phyloP scores from a whole-genome alignment of 2,329 filamentous ascomycete genomes.

The Hypoxylon sp. region DNA sequence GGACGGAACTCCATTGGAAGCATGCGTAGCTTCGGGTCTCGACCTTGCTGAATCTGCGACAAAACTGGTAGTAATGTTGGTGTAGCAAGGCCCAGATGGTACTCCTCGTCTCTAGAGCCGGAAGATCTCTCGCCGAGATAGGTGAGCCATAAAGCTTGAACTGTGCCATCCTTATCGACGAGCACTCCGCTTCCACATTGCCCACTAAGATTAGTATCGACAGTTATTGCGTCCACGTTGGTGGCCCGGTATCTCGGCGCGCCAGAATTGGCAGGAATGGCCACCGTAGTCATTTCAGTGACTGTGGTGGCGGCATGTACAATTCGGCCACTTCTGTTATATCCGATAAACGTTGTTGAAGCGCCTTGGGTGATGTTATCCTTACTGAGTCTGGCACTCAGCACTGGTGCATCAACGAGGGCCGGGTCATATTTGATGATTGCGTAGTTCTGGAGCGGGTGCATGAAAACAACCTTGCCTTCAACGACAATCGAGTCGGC shows the following conservation, averaged over 20 bases:
- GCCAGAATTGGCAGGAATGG: slow-evolving; percentile 91
- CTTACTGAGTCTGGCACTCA: slow-evolving; percentile 85
- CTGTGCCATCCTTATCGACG: slow-evolving; percentile 87
- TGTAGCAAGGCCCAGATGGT: slow-evolving; percentile 91
- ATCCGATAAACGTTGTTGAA: slow-evolving; percentile 96
- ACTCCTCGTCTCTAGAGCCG: slow-evolving; percentile 91
- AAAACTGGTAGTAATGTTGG: slow-evolving; percentile 91
- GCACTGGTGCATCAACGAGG: slow-evolving; percentile 92
- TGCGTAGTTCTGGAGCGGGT: slow-evolving; percentile 96
- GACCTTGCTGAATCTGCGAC: slow-evolving; percentile 82
- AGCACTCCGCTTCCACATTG: slow-evolving; percentile 96
- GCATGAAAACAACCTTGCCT: slow-evolving; percentile 94
- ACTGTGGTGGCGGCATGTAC: slow-evolving; percentile 95
- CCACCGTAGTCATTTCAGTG: slow-evolving; percentile 96
- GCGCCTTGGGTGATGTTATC: slow-evolving; percentile 91
- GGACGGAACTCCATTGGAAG: slow-evolving; percentile 94
- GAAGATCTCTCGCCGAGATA: slow-evolving; percentile 92
- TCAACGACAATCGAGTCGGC: slow-evolving; percentile 96
- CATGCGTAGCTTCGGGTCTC: slow-evolving; percentile 85
- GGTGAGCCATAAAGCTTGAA: slow-evolving; percentile 95
- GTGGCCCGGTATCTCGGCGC: slow-evolving; percentile 94
- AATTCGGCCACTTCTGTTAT: slow-evolving; percentile 94
- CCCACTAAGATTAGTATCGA: slow-evolving; percentile 90
- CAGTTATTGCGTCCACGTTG: slow-evolving; percentile 96
- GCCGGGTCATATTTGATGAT: slow-evolving; percentile 94